Evolutionary conservation across 768 basidiomycete genomes (phyloP).

Genomic region (Lentinus brumalis): DNA sequence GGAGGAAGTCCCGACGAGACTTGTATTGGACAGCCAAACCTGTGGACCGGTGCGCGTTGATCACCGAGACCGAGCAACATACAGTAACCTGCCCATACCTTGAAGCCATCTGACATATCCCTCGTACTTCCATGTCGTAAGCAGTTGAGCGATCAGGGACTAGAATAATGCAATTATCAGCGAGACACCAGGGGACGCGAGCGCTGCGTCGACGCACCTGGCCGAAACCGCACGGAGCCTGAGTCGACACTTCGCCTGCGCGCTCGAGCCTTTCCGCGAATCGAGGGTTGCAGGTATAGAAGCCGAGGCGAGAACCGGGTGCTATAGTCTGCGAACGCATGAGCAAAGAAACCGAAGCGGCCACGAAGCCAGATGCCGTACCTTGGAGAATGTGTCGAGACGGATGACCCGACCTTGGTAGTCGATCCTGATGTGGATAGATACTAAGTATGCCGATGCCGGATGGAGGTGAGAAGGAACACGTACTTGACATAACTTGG

Average conservation of each 20-base stretch:
- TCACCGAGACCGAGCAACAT: background rate
- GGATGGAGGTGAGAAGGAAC: background rate
- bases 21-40: slow-evolving; percentile 59
- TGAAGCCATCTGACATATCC: slow-evolving; percentile 81
- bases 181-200: background rate
- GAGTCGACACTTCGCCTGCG: slow-evolving; percentile 66
- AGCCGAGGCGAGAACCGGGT: slow-evolving; percentile 77
- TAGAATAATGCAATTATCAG: slow-evolving; percentile 17
- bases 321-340: slow-evolving; percentile 61
- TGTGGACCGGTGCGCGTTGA: slow-evolving; percentile 19
- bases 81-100: slow-evolving; percentile 39
- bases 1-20: slow-evolving; percentile 58
- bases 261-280: slow-evolving; percentile 79
- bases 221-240: slow-evolving; percentile 71
- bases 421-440: slow-evolving; percentile 49
- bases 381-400: slow-evolving; percentile 81
- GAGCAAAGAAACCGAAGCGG: background rate
- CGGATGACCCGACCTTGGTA: slow-evolving; percentile 83
- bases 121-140: slow-evolving; percentile 66
- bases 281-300: slow-evolving; percentile 74
- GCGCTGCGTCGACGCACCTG: slow-evolving; percentile 43
- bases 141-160: slow-evolving; percentile 60
- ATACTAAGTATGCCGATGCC: background rate
- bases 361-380: slow-evolving; percentile 18
- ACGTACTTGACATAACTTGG: slow-evolving; percentile 62